Evolutionary conservation across 164 flowering plant genomes (phyloP).

Genomic region (Stephania yunnanensis): DNA sequence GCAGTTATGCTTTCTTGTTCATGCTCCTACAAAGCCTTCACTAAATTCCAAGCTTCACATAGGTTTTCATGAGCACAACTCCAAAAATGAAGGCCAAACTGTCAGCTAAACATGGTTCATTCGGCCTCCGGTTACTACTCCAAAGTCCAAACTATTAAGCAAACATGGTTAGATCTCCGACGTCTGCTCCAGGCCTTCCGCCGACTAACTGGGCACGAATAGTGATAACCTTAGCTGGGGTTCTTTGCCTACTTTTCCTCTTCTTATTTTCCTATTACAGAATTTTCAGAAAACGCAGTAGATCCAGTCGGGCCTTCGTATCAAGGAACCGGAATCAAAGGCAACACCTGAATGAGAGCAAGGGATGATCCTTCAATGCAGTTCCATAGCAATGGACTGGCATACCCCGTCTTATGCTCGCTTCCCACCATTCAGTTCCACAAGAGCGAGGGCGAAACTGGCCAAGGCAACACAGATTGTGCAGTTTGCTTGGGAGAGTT

Average conservation of each 20-base stretch:
- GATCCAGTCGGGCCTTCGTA: neutral
- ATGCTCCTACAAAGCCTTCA: neutral
- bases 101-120: too few relatives aligned
- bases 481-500: conserved; percentile 40
- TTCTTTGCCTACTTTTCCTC: conserved; percentile 22
- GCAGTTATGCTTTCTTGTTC: conserved; percentile 1
- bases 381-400: conserved; percentile 31
- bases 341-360: conserved; percentile 21
- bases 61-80: neutral
- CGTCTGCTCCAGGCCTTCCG: conserved; percentile 3
- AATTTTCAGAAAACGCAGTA: conserved; percentile 19
- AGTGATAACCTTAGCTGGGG: conserved; percentile 21
- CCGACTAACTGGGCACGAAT: conserved; percentile 19
- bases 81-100: neutral
- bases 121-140: too few relatives aligned
- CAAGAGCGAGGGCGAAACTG: conserved; percentile 18
- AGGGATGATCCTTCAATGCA: conserved; percentile 25
- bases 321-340: conserved; percentile 16
- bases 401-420: conserved; percentile 18
- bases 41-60: neutral
- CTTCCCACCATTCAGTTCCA: conserved; percentile 38
- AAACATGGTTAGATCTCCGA: conserved; percentile 19
- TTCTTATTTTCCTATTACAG: conserved; percentile 28
- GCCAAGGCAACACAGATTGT: conserved; percentile 18
- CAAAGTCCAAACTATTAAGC: neutral